Conservation (phyloP, 2,329 filamentous ascomycete species). For the Pseudogymnoascus sp. region DNA sequence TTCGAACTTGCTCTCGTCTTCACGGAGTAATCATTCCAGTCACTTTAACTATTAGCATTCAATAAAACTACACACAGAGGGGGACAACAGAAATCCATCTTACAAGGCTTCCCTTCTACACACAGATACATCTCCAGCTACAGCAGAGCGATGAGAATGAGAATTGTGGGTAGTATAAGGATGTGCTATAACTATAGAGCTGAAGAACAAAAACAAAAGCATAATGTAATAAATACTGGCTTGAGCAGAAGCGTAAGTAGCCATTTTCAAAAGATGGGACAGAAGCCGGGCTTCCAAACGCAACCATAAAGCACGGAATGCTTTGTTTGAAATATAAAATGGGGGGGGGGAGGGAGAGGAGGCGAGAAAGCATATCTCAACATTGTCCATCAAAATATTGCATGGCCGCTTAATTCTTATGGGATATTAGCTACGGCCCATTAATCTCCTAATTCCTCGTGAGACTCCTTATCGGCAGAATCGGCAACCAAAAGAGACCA, state of each 20-base stretch:
- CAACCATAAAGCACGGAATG: neutral
- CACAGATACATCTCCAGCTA: neutral
- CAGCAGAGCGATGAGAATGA: neutral
- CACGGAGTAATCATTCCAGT: neutral
- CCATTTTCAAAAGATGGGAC: neutral
- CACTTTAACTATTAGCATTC: neutral
- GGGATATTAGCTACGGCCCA: neutral
- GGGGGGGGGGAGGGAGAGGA: neutral
- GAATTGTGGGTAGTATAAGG: neutral
- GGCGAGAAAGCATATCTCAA: neutral
- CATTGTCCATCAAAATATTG: neutral
- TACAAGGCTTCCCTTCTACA: neutral
- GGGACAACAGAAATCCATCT: neutral
- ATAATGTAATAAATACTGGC: neutral
- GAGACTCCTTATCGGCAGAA: neutral
- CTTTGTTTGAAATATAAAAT: neutral
- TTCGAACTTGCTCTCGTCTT: neutral
- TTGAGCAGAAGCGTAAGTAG: neutral
- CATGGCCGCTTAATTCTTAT: neutral
- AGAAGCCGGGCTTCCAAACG: neutral
- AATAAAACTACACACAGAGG: neutral
- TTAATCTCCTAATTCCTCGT: neutral
- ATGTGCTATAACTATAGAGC: neutral
- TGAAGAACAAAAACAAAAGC: neutral
- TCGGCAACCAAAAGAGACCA: neutral